Evolutionary conservation across 768 basidiomycete species (phyloP).

Genomic region (Sutorius australiensis): DNA sequence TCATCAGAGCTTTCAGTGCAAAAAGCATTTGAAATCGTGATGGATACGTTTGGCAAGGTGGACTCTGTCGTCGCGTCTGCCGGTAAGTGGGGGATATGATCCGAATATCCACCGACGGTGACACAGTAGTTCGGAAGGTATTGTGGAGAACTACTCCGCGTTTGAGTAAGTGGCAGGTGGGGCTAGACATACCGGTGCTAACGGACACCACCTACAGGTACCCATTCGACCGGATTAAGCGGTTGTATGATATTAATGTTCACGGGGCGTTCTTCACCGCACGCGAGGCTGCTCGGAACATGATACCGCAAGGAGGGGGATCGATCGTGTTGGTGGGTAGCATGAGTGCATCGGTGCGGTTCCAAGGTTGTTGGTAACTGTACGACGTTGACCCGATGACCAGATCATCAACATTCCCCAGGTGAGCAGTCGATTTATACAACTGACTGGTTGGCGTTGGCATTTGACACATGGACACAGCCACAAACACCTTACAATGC

Average conservation of each 20-base stretch:
- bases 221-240: slow-evolving; percentile 79
- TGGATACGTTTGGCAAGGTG: slow-evolving; percentile 63
- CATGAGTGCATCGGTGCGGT: slow-evolving; percentile 83
- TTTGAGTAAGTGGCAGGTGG: slow-evolving; percentile 59
- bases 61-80: slow-evolving; percentile 88
- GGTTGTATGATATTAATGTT: slow-evolving; percentile 88
- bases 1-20: slow-evolving; percentile 77
- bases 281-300: slow-evolving; percentile 86
- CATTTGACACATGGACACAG: slow-evolving; percentile 34
- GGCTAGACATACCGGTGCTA: slow-evolving; percentile 7
- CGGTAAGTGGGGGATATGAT: slow-evolving; percentile 43
- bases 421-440: slow-evolving; percentile 34
- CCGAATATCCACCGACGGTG: background rate
- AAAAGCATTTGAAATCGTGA: slow-evolving; percentile 60
- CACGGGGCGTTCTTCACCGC: slow-evolving; percentile 96
- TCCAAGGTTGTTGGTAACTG: background rate
- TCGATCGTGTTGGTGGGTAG: slow-evolving; percentile 84
- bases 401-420: slow-evolving; percentile 90
- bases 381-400: slow-evolving; percentile 8
- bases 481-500: slow-evolving; percentile 95
- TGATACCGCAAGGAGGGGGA: slow-evolving; percentile 79
- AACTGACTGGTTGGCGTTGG: background rate
- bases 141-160: slow-evolving; percentile 85
- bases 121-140: slow-evolving; percentile 44
- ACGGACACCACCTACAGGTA: slow-evolving; percentile 47